Evolutionary conservation across 164 flowering plant genomes (phyloP).

Genomic region (Umbilicus rupestris): DNA sequence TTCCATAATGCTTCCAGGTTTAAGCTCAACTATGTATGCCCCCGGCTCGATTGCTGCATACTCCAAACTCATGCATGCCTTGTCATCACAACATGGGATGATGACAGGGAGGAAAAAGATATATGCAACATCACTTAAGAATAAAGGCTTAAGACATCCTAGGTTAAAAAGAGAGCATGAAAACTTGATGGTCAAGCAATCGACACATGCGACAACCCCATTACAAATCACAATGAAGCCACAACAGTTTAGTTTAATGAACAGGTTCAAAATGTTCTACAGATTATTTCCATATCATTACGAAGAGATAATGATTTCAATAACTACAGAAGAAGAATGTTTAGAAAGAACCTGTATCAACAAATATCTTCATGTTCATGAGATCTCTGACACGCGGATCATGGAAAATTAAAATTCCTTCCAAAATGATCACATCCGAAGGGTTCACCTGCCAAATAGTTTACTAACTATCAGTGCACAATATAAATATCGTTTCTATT

Average conservation of each 20-base stretch:
- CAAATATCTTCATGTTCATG: conserved; percentile 99
- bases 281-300: not conserved
- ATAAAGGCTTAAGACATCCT: not conserved
- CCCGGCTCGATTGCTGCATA: not conserved
- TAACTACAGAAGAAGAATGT: not conserved
- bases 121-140: not conserved
- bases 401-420: conserved; percentile 90
- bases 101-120: not conserved
- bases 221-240: not conserved
- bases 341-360: conserved; percentile 75
- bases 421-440: conserved; percentile 90
- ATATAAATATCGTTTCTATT: not conserved
- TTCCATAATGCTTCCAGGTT: too few species aligned
- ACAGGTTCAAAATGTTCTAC: not conserved
- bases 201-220: not conserved
- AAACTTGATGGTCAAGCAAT: not conserved
- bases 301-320: not conserved
- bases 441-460: conserved; percentile 71
- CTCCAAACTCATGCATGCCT: not conserved
- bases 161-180: not conserved
- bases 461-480: not conserved
- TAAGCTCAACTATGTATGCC: not conserved
- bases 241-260: not conserved
- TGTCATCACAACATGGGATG: not conserved
- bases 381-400: conserved; percentile 81